Evolutionary conservation across 2,329 filamentous ascomycete species (phyloP), one percentile per base, ranked within the genome.

Genomic region (Exserohilum turcica): DNA sequence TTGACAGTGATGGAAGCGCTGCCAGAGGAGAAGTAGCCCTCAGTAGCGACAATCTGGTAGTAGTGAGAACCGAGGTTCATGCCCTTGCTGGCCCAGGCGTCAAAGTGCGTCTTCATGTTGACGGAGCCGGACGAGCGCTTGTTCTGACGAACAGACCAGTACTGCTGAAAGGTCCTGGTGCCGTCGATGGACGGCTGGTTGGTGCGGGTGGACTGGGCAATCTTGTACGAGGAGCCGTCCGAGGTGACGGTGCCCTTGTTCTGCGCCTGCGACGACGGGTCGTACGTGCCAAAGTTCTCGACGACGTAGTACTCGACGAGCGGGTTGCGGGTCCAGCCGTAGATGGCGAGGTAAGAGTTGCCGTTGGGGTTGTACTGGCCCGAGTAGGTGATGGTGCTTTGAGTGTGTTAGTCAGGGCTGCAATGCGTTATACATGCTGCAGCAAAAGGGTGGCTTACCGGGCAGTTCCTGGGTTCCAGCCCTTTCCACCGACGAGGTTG

Each of bases 401-500:
- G 13, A 10, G 16, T 3, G 16, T 18, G 24, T 42, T 8, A 18
- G 35, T 43, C 46, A 36, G 33, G 36, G 8, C 16, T 2, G 15
- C 7, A 16, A 8, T 13, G 27, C n/a, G 8, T n/a, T 10, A 21
- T n/a, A 6, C n/a, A n/a, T n/a, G n/a, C n/a, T n/a, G n/a, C n/a
- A n/a, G n/a, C n/a, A n/a, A n/a, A n/a, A 21, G 7, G 21, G 9
- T 21, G 31, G 19, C 72, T 53, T 76, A 84, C 80, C 79, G 75
- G 27, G 74, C 69, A 52, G 68, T 77, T 39, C 82, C 83, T 15
- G 82, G 78, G 50, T 79, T 79, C 82, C 83, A 85, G 33, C 84
- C 83, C 71, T 84, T 85, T 28, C 83, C 84, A 52, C 76, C 81
- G 28, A 84, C 82, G 39, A 84, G 80, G 74, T 84, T 82, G 29